Conservation (phyloP, 441 rosid species). For the Bruguiera hainesii region DNA sequence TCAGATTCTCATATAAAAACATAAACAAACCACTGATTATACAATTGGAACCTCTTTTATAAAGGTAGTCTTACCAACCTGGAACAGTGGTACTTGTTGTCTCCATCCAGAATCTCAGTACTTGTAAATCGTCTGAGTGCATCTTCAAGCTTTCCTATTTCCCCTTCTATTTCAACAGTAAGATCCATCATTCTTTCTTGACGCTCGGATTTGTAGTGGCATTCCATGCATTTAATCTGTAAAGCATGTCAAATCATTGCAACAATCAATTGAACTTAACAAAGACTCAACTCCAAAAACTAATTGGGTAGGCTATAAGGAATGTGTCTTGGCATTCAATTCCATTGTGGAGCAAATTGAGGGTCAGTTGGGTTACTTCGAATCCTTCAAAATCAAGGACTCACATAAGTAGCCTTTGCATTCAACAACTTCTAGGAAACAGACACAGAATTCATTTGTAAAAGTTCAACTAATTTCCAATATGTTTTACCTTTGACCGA, state of each 20-base stretch:
- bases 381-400: no score
- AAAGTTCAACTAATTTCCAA: background rate
- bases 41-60: background rate
- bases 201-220: constrained; percentile 76
- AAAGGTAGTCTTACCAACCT: constrained; percentile 47
- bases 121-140: constrained; percentile 78
- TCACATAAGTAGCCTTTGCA: no score
- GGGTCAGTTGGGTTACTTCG: no score
- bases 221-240: constrained; percentile 88
- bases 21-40: constrained; percentile 4
- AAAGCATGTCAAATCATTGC: background rate
- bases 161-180: constrained; percentile 93
- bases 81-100: constrained; percentile 84
- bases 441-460: no score
- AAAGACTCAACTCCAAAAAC: background rate
- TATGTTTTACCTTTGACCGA: constrained; percentile 60
- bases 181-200: constrained; percentile 98
- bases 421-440: no score
- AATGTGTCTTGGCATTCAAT: background rate
- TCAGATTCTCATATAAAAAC: constrained; percentile 48
- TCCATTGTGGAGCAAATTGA: constrained; percentile 1
- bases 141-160: constrained; percentile 78
- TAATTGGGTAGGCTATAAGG: background rate
- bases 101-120: constrained; percentile 92
- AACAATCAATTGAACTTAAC: background rate